These are phyloP conservation scores for Tulasnella sp. DNA, from an alignment of 768 basidiomycete genomes.

Conservation along the genomic window DNA sequence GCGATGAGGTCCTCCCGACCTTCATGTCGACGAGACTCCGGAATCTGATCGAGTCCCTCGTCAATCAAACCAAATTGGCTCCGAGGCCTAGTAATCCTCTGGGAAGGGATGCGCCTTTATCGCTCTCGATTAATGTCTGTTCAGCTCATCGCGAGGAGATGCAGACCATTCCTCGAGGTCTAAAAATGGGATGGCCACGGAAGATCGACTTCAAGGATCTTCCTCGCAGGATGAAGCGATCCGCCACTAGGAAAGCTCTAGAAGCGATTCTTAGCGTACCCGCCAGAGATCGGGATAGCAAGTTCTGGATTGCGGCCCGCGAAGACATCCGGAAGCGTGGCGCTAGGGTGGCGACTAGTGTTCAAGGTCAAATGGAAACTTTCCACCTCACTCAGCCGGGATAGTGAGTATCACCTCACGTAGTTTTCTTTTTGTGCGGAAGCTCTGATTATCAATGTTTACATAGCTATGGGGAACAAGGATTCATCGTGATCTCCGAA, in stretches of 20 bases:
- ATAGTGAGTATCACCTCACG: constrained; percentile 48
- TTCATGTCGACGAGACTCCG: constrained; percentile 47
- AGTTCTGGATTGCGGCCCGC: constrained; percentile 61
- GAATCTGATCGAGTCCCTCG: constrained; percentile 41
- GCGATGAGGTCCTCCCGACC: constrained; percentile 56
- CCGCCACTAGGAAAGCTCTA: constrained; percentile 37
- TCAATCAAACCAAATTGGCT: constrained; percentile 44
- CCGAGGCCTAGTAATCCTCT: constrained; percentile 57
- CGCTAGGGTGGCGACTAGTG: constrained; percentile 49
- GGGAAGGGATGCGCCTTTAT: constrained; percentile 42
- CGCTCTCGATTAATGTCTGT: constrained; percentile 54
- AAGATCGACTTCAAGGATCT: constrained; percentile 52
- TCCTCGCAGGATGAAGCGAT: constrained; percentile 35
- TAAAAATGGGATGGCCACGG: constrained; percentile 64
- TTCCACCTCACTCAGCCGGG: constrained; percentile 81
- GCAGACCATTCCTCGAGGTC: constrained; percentile 58
- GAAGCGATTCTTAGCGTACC: constrained; percentile 29
- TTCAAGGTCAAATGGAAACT: constrained; percentile 61
- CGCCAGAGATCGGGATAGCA: constrained; percentile 27
- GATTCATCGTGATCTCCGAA: constrained; percentile 69
- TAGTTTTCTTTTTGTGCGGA: neutral
- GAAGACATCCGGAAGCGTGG: constrained; percentile 55
- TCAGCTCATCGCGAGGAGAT: constrained; percentile 71
- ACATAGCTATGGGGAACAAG: constrained; percentile 73
- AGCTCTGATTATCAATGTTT: neutral